Evolutionary conservation across 331 rosid species (phyloP).

Genomic region (Rosa hybrid): DNA sequence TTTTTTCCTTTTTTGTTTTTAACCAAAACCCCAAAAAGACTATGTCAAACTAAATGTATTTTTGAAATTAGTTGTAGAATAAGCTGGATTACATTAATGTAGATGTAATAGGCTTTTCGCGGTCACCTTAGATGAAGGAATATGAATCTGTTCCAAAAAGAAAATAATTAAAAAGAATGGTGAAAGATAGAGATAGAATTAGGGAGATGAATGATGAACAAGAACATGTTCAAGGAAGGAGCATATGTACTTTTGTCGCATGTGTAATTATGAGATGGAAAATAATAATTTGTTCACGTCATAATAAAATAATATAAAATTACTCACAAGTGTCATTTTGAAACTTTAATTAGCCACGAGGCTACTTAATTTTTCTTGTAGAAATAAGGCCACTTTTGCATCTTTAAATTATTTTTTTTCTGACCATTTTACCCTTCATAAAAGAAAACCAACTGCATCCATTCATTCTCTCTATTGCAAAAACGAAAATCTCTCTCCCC

Average conservation of each 20-base stretch:
- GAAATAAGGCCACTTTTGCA: too few relatives aligned
- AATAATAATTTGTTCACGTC: background rate
- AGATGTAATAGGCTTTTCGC: background rate
- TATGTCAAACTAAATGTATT: background rate
- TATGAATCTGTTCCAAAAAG: background rate
- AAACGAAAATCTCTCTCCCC: too few relatives aligned
- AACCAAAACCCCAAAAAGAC: background rate
- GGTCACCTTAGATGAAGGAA: conserved; percentile 5
- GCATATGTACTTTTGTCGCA: background rate
- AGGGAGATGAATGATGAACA: background rate
- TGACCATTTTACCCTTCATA: too few relatives aligned
- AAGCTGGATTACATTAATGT: conserved; percentile 11
- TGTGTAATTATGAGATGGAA: background rate
- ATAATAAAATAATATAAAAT: background rate
- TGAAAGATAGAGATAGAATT: background rate
- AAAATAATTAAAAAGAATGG: background rate
- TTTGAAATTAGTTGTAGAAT: background rate
- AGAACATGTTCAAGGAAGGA: background rate
- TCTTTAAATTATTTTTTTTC: too few relatives aligned
- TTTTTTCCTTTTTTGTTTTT: background rate
- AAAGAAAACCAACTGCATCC: too few relatives aligned
- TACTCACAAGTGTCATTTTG: too few relatives aligned
- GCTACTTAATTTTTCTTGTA: too few relatives aligned
- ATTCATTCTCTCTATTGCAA: too few relatives aligned
- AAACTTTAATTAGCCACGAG: too few relatives aligned